Base-by-base conservation (phyloP, 768 basidiomycete species). In the Boletus vermiculosoides region DNA sequence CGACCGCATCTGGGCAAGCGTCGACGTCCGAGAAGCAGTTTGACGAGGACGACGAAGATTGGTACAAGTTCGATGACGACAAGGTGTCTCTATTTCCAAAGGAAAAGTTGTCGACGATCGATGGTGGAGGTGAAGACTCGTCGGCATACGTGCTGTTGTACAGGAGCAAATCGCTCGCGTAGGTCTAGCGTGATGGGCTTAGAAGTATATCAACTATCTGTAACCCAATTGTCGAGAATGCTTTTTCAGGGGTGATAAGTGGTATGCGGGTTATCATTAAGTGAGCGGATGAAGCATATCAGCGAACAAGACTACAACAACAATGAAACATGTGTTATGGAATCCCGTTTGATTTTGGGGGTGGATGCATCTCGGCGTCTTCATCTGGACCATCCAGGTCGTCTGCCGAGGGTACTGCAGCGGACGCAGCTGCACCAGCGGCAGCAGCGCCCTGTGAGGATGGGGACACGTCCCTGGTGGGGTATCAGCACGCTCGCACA, bases 41-140 rank as follows among this genome's bases (percentile, higher is more conserved):
- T 45, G 79, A 78, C 55, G 71, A 86, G 47, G 84, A 85, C 45
- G 86, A 92, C 48, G 87, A 90, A 59, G 88, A 89, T 67, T 91
- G 96, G 96, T 92, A 89, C 77, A 96, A 95, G 75, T 98, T 95
- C 66, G 96, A 98, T 66, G 94, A 98, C 63, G 93, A 96, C 61
- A 96, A 93, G 74, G 95, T 92, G 39, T 88, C 92, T 18, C 62
- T 87, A 52, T 95, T 98, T 72, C 85, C 85, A 1, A 82, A 81
- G 71, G 94, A 94, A 70, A 96, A 93, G 74, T 76, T 99, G 57
- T 67, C 81, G 28, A 85, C 85, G 9, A 80, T 98, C 55, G 94
- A 95, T 60, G 96, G 96, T 6, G 96, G 96, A 58, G 95, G 86
- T 5, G 90, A 95, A 75, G 92, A 94, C 71, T 89, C 90, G 54